Base-by-base conservation (phyloP, 176 grass and related monocot genomes). In the Eragrostis nindensis region DNA sequence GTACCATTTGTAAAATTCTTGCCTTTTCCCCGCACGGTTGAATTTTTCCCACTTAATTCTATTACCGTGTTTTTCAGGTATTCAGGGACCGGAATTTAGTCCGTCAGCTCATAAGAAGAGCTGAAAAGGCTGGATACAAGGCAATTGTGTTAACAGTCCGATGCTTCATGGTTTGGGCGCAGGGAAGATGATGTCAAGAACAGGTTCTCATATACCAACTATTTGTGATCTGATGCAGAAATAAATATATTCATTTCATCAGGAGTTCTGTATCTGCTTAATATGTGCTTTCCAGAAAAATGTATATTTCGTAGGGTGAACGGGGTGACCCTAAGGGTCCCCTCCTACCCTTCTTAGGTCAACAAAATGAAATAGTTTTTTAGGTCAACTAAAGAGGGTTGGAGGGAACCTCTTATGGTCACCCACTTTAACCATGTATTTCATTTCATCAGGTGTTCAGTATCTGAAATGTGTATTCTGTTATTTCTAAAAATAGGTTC, bases 101-200 rank as follows among this genome's bases (percentile, higher is more conserved):
- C 8, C 79, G 76, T 7, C 92, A 95, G 29, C 86, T 98, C 0
- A 86, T 95, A 2, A 86, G 29, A 75, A 93, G 90, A 80, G 95
- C 90, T 72, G 95, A 98, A 83, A 73, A 71, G 70, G 88, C 92
- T 47, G 92, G 92, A 1, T 98, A 89, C 17, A 98, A 93, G 86
- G 95, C 95, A 45, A 95, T 98, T 36, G 86, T 67, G 0, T 84
- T 98, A 52, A 98, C 95, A 1, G 92, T 98, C n/a, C 4, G 95
- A 98, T 61, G 90, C 95, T 25, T 90, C 95, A 5, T 83, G 82
- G 47, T 84, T 98, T 18, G 95, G 95, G n/a, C 83, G 82, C 16
- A 87, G 92, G 74, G 95, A 98, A 93, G 80, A 91, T 54, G 92
- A 98, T 69, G 65, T 95, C 6, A 98, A 92, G 78, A 98, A 98